Conservation (phyloP, 2,329 filamentous ascomycete species). For the Penicillium polonicum region DNA sequence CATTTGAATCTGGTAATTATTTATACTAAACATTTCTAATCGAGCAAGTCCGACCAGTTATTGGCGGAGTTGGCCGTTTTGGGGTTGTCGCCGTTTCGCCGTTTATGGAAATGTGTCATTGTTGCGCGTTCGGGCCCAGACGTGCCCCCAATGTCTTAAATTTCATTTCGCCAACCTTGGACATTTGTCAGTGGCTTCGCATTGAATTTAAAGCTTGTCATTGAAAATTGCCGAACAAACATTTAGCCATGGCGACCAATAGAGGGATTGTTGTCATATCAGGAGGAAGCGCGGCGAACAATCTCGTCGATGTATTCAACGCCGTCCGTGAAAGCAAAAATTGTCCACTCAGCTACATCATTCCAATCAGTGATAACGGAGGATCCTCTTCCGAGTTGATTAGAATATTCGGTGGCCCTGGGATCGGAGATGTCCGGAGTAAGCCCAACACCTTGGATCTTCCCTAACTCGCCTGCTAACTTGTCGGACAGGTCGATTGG, state of each 20-base stretch:
- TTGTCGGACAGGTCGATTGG: slow-evolving; percentile 67
- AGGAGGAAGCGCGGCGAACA: slow-evolving; percentile 92
- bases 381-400: slow-evolving; percentile 92
- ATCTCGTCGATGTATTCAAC: slow-evolving; percentile 84
- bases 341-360: slow-evolving; percentile 76
- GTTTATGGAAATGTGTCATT: slow-evolving; percentile 2
- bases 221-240: neutral
- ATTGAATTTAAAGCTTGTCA: neutral
- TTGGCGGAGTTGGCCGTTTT: neutral
- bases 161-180: neutral
- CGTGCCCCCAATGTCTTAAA: slow-evolving; percentile 2
- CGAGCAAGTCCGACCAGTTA: no score
- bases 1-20: neutral
- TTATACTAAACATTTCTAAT: no score
- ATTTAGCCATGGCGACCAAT: slow-evolving; percentile 21
- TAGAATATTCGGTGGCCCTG: slow-evolving; percentile 89
- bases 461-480: slow-evolving; percentile 8
- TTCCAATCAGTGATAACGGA: slow-evolving; percentile 94
- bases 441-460: slow-evolving; percentile 27
- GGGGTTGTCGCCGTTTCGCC: neutral
- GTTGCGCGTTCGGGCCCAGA: slow-evolving; percentile 6
- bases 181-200: neutral
- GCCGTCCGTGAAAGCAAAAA: slow-evolving; percentile 62
- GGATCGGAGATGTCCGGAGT: slow-evolving; percentile 76
- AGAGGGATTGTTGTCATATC: slow-evolving; percentile 80